Evolutionary conservation across 225 moss, liverwort and hornwort genomes (phyloP).

Genomic region (Ulota crispa): DNA sequence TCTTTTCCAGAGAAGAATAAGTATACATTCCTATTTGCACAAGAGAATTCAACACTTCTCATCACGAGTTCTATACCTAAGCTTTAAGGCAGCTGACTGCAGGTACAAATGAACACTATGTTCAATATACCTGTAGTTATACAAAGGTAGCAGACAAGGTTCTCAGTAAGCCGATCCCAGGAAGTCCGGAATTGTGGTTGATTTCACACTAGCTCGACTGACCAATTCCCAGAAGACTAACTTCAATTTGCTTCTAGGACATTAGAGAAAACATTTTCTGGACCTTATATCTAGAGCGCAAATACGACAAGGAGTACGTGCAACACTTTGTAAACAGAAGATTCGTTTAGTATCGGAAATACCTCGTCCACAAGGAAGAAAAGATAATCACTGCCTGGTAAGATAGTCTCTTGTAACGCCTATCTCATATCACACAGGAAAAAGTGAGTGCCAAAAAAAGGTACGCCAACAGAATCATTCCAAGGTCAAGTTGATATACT

Average conservation of each 20-base stretch:
- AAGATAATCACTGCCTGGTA: conserved; percentile 1
- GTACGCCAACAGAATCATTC: conserved; percentile 23
- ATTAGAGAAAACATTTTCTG: background rate
- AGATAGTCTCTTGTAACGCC: background rate
- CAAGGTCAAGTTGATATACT: conserved; percentile 11
- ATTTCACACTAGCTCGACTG: background rate
- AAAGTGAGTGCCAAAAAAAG: conserved; percentile 9
- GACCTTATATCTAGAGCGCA: background rate
- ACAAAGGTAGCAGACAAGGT: background rate
- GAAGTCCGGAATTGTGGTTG: background rate
- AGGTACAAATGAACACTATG: background rate
- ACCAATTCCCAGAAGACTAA: background rate
- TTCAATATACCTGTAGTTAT: background rate
- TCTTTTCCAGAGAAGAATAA: background rate
- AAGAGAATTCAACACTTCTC: background rate
- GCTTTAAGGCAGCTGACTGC: background rate
- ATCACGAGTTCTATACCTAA: background rate
- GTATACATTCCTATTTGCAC: background rate
- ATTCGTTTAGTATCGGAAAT: background rate
- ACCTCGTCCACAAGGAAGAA: conserved; percentile 7
- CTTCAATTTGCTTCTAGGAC: background rate
- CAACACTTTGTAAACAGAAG: background rate
- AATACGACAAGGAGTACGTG: conserved; percentile 2
- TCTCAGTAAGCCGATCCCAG: background rate
- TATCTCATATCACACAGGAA: background rate